These are phyloP conservation scores for Penicillium griseofulvum DNA, from an alignment of 2,329 filamentous ascomycete species.

Conservation along the genomic window DNA sequence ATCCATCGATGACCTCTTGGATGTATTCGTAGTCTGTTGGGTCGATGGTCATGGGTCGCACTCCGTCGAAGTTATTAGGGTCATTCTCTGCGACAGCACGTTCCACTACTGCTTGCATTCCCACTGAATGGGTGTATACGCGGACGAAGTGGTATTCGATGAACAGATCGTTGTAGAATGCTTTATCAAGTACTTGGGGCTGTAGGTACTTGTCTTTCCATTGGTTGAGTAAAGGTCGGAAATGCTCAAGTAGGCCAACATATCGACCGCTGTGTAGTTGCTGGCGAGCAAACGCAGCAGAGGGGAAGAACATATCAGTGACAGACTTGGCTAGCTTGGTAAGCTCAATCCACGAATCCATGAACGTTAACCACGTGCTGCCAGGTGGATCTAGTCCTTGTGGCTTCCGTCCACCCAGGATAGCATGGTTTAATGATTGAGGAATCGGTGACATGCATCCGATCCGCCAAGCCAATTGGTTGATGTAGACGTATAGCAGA, in stretches of 20 bases:
- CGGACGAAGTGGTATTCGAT: slow-evolving; percentile 54
- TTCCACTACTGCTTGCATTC: slow-evolving; percentile 58
- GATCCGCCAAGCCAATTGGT: slow-evolving; percentile 53
- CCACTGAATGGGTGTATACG: slow-evolving; percentile 47
- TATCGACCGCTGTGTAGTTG: slow-evolving; percentile 49
- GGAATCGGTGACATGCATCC: slow-evolving; percentile 53
- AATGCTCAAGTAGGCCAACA: slow-evolving; percentile 48
- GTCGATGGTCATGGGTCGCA: slow-evolving; percentile 47
- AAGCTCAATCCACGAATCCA: slow-evolving; percentile 53
- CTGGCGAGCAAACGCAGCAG: slow-evolving; percentile 35
- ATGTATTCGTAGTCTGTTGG: slow-evolving; percentile 56
- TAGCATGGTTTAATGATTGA: slow-evolving; percentile 39
- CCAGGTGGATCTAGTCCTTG: slow-evolving; percentile 41
- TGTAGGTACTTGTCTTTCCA: slow-evolving; percentile 40
- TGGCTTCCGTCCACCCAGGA: slow-evolving; percentile 29
- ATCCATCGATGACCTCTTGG: slow-evolving; percentile 55
- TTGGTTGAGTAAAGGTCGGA: slow-evolving; percentile 37
- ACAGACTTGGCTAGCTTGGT: slow-evolving; percentile 52
- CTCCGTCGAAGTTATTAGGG: slow-evolving; percentile 32
- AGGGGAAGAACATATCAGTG: slow-evolving; percentile 54
- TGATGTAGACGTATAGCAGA: slow-evolving; percentile 49
- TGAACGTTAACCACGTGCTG: slow-evolving; percentile 52
- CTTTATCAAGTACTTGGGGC: slow-evolving; percentile 29
- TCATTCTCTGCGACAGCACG: slow-evolving; percentile 45
- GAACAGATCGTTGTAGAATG: slow-evolving; percentile 50